phyloP scores from a whole-genome alignment of 306 rosid genomes.

The Potentilla sterilis region DNA sequence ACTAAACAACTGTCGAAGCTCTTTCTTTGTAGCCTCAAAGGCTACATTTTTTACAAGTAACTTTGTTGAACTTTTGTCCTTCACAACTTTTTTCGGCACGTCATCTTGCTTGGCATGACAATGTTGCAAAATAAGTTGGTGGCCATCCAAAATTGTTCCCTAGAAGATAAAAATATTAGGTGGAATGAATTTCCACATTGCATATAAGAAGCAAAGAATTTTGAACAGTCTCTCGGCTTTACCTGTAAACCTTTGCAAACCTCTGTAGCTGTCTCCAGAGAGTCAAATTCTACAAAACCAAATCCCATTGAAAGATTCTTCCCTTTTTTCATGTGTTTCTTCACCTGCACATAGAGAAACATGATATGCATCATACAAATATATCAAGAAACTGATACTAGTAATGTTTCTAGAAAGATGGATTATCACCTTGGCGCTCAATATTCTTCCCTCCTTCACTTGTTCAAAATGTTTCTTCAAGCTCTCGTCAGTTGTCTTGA shows the following conservation, averaged over 20 bases:
- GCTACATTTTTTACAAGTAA: constrained; percentile 80
- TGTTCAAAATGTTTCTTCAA: constrained; percentile 68
- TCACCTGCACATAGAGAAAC: constrained; percentile 50
- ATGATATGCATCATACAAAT: constrained; percentile 15
- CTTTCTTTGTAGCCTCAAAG: constrained; percentile 86
- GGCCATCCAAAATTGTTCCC: constrained; percentile 90
- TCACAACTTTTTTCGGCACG: constrained; percentile 43
- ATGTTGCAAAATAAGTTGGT: constrained; percentile 73
- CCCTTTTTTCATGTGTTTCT: constrained; percentile 82
- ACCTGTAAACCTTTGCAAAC: constrained; percentile 76
- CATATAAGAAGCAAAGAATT: constrained; percentile 4
- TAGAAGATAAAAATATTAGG: constrained; percentile 27
- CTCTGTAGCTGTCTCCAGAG: constrained; percentile 67
- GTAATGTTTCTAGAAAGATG: constrained; percentile 7
- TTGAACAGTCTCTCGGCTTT: constrained; percentile 16
- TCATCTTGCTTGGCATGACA: constrained; percentile 69
- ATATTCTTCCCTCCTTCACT: constrained; percentile 64
- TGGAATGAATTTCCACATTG: constrained; percentile 26
- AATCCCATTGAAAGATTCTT: constrained; percentile 85
- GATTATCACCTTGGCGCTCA: constrained; percentile 71
- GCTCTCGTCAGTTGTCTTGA: constrained; percentile 68
- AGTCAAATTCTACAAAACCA: constrained; percentile 84
- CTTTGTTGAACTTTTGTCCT: constrained; percentile 82
- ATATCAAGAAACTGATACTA: constrained; percentile 4
- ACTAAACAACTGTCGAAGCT: constrained; percentile 75